Base-by-base conservation (phyloP, 345 rosid genomes). In the Eucalyptus pauciflora region DNA sequence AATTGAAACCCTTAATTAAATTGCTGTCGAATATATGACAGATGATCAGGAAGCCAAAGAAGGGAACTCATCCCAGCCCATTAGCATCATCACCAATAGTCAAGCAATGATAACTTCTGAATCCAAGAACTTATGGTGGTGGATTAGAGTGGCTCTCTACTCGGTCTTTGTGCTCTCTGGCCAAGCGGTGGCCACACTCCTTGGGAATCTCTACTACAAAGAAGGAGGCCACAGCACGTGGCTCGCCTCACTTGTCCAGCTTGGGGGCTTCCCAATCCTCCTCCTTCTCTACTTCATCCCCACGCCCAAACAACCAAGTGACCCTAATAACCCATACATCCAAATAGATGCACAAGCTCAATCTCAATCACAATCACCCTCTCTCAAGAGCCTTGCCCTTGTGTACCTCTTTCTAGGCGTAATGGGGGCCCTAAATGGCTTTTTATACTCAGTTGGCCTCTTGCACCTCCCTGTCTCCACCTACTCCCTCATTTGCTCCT, bases 191-290 rank as follows among this genome's bases (percentile, higher is more conserved):
- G 92, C 93, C 9, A 89, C 89, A 18, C 86, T 93, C 76, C 52
- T 94, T 50, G 93, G 90, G 37, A 89, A 92, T 37, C 92, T 91
- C 2, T 94, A 93, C 92, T 92, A 50, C 45, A 87, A 88, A 18
- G 89, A 92, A 64, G 96, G 96, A 5, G 94, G 94, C 49, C 88
- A 87, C 14, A 92, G 96, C 92, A 90, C 88, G 89, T 93, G 94
- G 94, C 50, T 94, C 12, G 88, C 89, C 48, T 87, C 92, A 13
- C 86, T 91, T 6, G 92, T 88, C 7, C 95, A 94, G 54, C 86
- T 64, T 51, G 85, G 48, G 20, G 95, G 92, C 89, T 93, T 93
- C 88, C 92, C 93, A 22, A 69, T 93, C 86, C 88, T 94, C 76
- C 50, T 94, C 58, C 94, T 94, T 15, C 87, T n/a, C 89, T 93